phyloP scores from a whole-genome alignment of 768 basidiomycete genomes.

The Mycena capillaripes region DNA sequence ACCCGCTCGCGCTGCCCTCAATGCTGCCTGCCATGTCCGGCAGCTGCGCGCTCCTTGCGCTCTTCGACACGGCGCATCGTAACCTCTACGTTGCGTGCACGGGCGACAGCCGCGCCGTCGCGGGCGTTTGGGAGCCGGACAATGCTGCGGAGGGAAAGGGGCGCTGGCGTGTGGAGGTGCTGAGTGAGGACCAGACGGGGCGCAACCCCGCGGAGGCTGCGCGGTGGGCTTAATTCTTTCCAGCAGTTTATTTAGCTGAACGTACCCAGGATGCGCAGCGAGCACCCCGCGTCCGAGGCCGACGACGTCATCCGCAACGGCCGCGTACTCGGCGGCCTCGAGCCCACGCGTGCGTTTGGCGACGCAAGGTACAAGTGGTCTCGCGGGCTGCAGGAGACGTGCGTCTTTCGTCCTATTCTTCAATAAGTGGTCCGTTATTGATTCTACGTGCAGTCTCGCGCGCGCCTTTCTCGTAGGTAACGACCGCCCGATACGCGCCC shows the following conservation, averaged over 20 bases:
- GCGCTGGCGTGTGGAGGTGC: conserved; percentile 92
- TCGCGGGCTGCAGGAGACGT: conserved; percentile 79
- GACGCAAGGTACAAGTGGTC: conserved; percentile 94
- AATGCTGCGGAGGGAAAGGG: conserved; percentile 72
- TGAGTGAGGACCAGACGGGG: conserved; percentile 97
- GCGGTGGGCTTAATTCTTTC: conserved; percentile 64
- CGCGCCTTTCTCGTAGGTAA: conserved; percentile 78
- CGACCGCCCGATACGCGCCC: conserved; percentile 67
- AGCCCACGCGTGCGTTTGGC: conserved; percentile 90
- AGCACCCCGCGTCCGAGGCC: conserved; percentile 86
- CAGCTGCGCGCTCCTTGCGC: conserved; percentile 90
- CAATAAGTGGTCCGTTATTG: not conserved
- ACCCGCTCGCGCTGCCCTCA: conserved; percentile 77
- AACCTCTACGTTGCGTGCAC: conserved; percentile 93
- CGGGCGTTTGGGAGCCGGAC: conserved; percentile 88
- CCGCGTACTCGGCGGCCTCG: conserved; percentile 88
- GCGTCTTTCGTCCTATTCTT: conserved; percentile 40
- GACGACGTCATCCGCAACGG: conserved; percentile 82
- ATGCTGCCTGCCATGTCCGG: conserved; percentile 92
- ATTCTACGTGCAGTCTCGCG: conserved; percentile 37
- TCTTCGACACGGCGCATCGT: conserved; percentile 87
- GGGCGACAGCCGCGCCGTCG: conserved; percentile 96
- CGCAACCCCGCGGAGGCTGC: conserved; percentile 87
- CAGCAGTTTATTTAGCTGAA: not conserved
- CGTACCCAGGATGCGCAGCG: conserved; percentile 74